A percentile compares a stretch with the other conserved stretches of the same genome.
These are phyloP conservation scores for Zelopaecilomyces penicillatus DNA, from an alignment of 2,329 filamentous ascomycete species.

Conservation along the genomic window DNA sequence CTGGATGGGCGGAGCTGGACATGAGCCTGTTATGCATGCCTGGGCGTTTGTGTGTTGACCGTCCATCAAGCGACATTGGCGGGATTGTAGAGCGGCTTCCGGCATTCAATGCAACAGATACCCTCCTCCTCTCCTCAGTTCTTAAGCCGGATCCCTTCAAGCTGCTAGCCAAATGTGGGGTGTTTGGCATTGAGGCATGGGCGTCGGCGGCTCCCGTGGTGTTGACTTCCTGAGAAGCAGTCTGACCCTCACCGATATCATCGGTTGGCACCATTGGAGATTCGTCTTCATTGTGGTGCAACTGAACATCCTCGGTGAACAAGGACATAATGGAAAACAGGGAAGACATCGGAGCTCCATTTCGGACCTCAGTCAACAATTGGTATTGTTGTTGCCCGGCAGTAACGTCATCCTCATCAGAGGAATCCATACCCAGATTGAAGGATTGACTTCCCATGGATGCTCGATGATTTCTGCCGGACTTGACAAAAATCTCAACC, in stretches of 20 bases:
- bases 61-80: slow-evolving; percentile 61
- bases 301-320: slow-evolving; percentile 88
- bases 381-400: slow-evolving; percentile 80
- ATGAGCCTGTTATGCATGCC: slow-evolving; percentile 33
- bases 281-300: slow-evolving; percentile 62
- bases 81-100: slow-evolving; percentile 50
- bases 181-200: slow-evolving; percentile 26
- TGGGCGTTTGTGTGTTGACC: slow-evolving; percentile 24
- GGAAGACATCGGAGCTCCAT: slow-evolving; percentile 96
- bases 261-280: slow-evolving; percentile 14
- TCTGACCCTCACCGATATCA: slow-evolving; percentile 22
- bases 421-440: slow-evolving; percentile 27
- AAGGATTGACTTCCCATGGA: slow-evolving; percentile 14
- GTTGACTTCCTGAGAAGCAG: slow-evolving; percentile 16
- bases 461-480: slow-evolving; percentile 48
- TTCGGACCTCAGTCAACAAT: slow-evolving; percentile 91
- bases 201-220: slow-evolving; percentile 7
- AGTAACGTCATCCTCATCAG: slow-evolving; percentile 60
- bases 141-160: slow-evolving; percentile 9
- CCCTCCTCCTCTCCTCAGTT: slow-evolving; percentile 10
- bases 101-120: slow-evolving; percentile 2
- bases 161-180: slow-evolving; percentile 29
- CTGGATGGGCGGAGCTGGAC: slow-evolving; percentile 80
- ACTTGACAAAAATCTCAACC: slow-evolving; percentile 98
- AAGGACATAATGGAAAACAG: slow-evolving; percentile 94